These are phyloP conservation scores for Lolium perenne DNA, from an alignment of 176 grass and related monocot species.

Conservation along the genomic window DNA sequence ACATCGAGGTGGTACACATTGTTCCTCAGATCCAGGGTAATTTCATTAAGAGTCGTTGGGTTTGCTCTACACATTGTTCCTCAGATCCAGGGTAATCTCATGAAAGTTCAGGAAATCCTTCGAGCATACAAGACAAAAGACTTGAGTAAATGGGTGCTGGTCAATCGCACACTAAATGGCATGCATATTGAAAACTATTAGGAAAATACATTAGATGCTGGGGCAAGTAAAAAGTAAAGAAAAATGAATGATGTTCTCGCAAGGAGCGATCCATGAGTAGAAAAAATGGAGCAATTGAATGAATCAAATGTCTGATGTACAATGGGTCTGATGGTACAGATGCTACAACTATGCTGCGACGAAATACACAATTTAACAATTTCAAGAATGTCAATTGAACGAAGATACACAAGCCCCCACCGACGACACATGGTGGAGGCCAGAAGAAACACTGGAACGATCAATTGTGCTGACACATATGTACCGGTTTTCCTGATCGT, in stretches of 20 bases:
- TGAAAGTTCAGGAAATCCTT: not conserved
- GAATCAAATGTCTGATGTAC: conserved; percentile 83
- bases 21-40: not conserved
- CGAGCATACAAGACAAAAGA: not conserved
- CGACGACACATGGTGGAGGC: conserved; percentile 26
- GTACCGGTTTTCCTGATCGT: conserved; percentile 54
- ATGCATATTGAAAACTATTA: not conserved
- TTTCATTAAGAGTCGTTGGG: not conserved
- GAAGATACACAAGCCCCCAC: conserved; percentile 63
- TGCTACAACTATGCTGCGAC: conserved; percentile 63
- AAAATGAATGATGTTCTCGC: not conserved
- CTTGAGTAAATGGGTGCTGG: not conserved
- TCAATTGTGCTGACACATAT: conserved; percentile 62
- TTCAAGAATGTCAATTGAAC: conserved; percentile 64
- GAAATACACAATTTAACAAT: conserved; percentile 59
- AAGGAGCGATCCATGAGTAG: not conserved
- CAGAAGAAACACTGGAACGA: conserved; percentile 57
- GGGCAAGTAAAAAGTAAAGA: not conserved
- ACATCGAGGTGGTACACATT: not conserved
- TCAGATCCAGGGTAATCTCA: not conserved
- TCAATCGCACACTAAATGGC: not conserved
- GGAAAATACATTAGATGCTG: not conserved
- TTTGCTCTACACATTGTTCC: not conserved
- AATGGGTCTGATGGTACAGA: conserved; percentile 61
- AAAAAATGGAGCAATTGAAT: conserved; percentile 66